Evolutionary conservation across 192 early-diverging fungal genomes (phyloP), one percentile per base, ranked within the genome.

Genomic region (Coemansia sp.): DNA sequence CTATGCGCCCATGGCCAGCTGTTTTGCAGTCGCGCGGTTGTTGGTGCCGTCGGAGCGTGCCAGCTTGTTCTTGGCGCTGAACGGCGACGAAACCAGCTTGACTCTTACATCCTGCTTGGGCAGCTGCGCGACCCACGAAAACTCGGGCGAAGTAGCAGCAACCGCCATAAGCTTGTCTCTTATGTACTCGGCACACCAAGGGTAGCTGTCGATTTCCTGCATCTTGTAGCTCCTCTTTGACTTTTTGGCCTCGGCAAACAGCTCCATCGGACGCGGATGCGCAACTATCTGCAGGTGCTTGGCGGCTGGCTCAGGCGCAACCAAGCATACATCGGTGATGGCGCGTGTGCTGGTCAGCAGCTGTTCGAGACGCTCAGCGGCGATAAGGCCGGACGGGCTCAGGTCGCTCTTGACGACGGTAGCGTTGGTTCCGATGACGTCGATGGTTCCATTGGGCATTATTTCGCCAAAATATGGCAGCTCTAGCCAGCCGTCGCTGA

Each of bases 141-240:
- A 73, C 12, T 54, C 58, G 55, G 20, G 38, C 9, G 32, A 15
- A 7, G 38, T 15, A 3, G 5, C 35, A 17, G 62, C 68, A 18
- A 54, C 51, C n/a, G 70, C 64, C 6, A 82, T 32, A 17, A 82
- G 71, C 61, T 73, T 64, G 12, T 63, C 68, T 43, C 74, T 74
- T 7, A 82, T 65, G 39, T 73, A 76, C 32, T 82, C 74, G 12
- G 72, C 35, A 37, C 74, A 76, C 79, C 79, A 82, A 9, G 74
- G 68, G 32, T 73, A 82, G 48, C 67, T 57, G 38, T 65, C 61
- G 43, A 82, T 76, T 12, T 61, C 34, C 35, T 64, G 65, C 64
- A 76, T 64, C 41, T 61, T 67, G 71, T 73, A 82, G 56, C 73
- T 71, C 61, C 67, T 71, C 65, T 71, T 82, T 48, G 65, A 32